Evolutionary conservation across 108 stramenopile species (phyloP).

Genomic region (Asterionellopsis glacialis): DNA sequence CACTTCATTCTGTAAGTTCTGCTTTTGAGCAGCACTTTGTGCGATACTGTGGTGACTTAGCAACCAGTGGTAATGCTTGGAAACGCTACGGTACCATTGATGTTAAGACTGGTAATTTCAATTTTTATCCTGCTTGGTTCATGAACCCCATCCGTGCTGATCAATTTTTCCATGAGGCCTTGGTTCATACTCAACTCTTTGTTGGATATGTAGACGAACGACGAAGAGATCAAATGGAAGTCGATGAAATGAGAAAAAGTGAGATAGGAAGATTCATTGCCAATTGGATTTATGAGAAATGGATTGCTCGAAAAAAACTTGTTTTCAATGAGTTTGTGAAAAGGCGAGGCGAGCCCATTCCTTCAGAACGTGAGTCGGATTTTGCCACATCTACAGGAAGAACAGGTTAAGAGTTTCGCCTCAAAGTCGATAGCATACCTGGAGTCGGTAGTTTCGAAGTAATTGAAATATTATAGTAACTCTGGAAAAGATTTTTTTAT

Average conservation of each 20-base stretch:
- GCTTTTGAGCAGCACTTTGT: neutral
- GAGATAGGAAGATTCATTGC: conserved; percentile 1
- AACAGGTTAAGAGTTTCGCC: too few relatives aligned
- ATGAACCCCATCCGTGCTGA: conserved; percentile 1
- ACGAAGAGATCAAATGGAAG: neutral
- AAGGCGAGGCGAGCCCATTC: too few relatives aligned
- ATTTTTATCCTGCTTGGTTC: neutral
- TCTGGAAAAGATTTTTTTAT: too few relatives aligned
- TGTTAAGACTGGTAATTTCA: neutral
- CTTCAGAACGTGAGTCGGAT: too few relatives aligned
- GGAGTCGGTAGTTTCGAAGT: too few relatives aligned
- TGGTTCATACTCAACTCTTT: conserved; percentile 2
- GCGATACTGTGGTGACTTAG: neutral
- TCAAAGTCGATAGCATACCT: too few relatives aligned
- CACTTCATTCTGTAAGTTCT: neutral
- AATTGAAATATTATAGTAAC: too few relatives aligned
- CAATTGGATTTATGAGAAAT: conserved; percentile 3
- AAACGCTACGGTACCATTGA: neutral
- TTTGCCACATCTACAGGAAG: too few relatives aligned
- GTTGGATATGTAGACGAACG: neutral
- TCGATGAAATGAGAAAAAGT: neutral
- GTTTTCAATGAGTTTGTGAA: too few relatives aligned
- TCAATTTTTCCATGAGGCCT: neutral
- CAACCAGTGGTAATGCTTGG: neutral
- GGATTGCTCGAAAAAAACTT: neutral